These are phyloP conservation scores for Tolypocladium ophioglossoides DNA, from an alignment of 2,329 filamentous ascomycete species.

Conservation along the genomic window DNA sequence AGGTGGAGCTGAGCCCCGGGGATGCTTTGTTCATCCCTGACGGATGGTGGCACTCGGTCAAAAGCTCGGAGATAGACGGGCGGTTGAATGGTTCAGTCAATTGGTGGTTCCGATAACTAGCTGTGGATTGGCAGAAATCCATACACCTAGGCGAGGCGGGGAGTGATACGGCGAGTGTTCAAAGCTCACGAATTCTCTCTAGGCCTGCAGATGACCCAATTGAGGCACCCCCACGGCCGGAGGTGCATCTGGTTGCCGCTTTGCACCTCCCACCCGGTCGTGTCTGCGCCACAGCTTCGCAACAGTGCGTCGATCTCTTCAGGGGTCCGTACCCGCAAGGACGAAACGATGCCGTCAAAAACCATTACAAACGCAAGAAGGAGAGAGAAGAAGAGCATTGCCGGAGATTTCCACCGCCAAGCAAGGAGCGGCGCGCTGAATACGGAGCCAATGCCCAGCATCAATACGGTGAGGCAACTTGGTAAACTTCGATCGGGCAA, in stretches of 20 bases:
- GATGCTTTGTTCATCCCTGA: slow-evolving; percentile 31
- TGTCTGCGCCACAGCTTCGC: slow-evolving; percentile 35
- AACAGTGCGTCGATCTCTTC: slow-evolving; percentile 53
- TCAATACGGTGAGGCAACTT: slow-evolving; percentile 40
- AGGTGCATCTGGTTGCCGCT: slow-evolving; percentile 36
- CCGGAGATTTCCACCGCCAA: slow-evolving; percentile 38
- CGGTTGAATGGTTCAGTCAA: slow-evolving; percentile 31
- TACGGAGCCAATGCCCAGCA: slow-evolving; percentile 42
- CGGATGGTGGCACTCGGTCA: slow-evolving; percentile 37
- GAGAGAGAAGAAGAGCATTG: slow-evolving; percentile 39
- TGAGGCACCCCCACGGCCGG: slow-evolving; percentile 39
- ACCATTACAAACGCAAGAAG: slow-evolving; percentile 56
- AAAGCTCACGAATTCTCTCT: neutral
- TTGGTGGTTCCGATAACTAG: slow-evolving; percentile 33
- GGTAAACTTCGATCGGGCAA: slow-evolving; percentile 54
- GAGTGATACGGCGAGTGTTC: neutral
- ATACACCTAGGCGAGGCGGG: slow-evolving; percentile 16
- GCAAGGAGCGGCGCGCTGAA: slow-evolving; percentile 41
- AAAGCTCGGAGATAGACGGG: slow-evolving; percentile 23
- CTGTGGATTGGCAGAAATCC: neutral
- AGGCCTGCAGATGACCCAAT: slow-evolving; percentile 37
- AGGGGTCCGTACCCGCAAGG: slow-evolving; percentile 54
- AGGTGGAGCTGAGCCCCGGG: slow-evolving; percentile 47
- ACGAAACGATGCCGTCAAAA: slow-evolving; percentile 60
- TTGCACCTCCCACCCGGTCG: slow-evolving; percentile 35